Base-by-base conservation (phyloP, 495 filamentous ascomycete genomes). In the Penicillium angulare region DNA sequence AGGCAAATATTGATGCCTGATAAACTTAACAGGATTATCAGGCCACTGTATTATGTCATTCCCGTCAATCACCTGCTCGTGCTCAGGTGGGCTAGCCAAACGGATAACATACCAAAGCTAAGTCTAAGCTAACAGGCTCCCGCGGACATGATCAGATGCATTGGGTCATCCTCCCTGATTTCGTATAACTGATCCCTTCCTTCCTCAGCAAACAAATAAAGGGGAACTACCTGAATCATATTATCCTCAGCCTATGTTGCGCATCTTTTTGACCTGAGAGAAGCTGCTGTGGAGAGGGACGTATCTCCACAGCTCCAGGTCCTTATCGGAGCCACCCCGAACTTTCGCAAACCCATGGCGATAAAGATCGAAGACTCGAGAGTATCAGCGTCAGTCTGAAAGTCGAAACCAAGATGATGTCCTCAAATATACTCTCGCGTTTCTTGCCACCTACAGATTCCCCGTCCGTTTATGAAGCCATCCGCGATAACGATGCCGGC, bases 401-500 rank as follows among this genome's bases (percentile, higher is more conserved):
- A 39, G 50, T n/a, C n/a, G n/a, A n/a, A n/a, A n/a, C n/a, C 67
- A 48, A 59, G 47, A 82, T 81, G 74, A 92, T 91, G 87, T 73
- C 87, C 53, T 88, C 88, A 34, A 89, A 89, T 61, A 69, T 92
- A 22, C 78, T 95, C 45, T 90, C 87, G 20, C 83, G 85, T 23
- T 75, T 92, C 41, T 75, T 89, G 20, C 86, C 87, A 39, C 73
- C 83, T 5, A 72, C 79, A 34, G 80, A 80, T 47, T 82, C 79
- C 16, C 82, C 79, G 2, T 88, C 86, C 5, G 81, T 88, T 34
- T 92, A 90, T 69, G 82, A 89, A 54, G 80, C 86, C 18, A 75
- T 90, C 17, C 73, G 80, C 56, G 76, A 79, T 47, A 73, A 84
- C 44, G 85, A 86, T 49, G 77, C 79, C 41, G 71, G 72, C 13